phyloP scores from a whole-genome alignment of 306 rosid species.

The Inga leiocalycina region DNA sequence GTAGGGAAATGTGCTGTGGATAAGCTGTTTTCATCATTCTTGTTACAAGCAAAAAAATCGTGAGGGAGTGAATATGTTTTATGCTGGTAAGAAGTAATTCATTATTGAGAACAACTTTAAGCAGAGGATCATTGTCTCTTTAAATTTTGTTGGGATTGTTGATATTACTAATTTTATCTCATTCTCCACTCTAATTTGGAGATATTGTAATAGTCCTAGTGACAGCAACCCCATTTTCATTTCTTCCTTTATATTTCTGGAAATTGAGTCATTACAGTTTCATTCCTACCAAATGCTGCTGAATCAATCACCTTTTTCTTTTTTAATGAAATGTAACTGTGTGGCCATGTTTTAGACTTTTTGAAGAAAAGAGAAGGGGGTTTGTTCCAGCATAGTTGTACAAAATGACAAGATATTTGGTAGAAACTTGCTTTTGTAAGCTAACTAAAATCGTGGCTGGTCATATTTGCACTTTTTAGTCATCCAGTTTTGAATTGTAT shows the following conservation, averaged over 20 bases:
- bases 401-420: neutral
- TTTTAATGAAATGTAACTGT: neutral
- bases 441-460: neutral
- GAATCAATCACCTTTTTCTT: neutral
- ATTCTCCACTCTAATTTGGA: neutral
- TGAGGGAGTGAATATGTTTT: neutral
- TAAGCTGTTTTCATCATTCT: neutral
- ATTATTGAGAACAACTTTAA: neutral
- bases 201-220: neutral
- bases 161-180: neutral
- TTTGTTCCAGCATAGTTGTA: neutral
- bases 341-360: neutral
- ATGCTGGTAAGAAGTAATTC: neutral
- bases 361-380: neutral
- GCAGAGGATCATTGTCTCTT: neutral
- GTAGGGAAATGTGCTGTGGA: neutral
- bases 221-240: neutral
- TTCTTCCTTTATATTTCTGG: neutral
- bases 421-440: neutral
- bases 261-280: neutral
- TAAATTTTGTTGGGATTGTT: neutral
- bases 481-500: slow-evolving; percentile 27
- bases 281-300: neutral
- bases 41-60: neutral
- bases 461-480: slow-evolving; percentile 9